A percentile compares a stretch with the other conserved stretches of the same genome.
Evolutionary conservation across 177 flowering plant genomes (phyloP).

Genomic region (Vitis hybrid): DNA sequence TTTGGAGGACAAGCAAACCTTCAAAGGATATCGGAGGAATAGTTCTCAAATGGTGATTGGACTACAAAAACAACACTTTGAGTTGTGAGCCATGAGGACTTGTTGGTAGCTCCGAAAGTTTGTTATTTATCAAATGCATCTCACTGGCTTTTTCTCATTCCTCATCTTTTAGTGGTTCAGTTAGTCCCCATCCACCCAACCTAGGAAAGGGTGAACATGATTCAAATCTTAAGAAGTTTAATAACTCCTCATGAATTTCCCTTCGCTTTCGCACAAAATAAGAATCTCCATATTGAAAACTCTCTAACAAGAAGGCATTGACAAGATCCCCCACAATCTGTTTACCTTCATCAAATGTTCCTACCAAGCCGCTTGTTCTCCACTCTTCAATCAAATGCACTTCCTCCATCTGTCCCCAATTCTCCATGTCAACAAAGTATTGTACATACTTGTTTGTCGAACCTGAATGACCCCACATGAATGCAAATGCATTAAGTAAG

Average conservation of each 20-base stretch:
- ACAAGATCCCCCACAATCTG: too few relatives aligned
- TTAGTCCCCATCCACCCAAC: background rate
- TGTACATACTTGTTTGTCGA: background rate
- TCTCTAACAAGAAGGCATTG: too few relatives aligned
- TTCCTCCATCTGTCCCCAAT: background rate
- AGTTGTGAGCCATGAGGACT: background rate
- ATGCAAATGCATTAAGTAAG: background rate
- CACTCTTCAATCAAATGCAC: background rate
- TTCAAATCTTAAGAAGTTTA: too few relatives aligned
- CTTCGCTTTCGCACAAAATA: too few relatives aligned
- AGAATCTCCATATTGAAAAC: too few relatives aligned
- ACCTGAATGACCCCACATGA: background rate
- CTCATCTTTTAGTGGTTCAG: background rate
- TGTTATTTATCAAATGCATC: background rate
- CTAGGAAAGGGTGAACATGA: background rate
- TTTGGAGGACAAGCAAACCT: background rate
- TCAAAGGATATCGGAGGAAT: background rate
- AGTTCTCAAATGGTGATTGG: background rate
- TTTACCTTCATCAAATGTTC: too few relatives aligned
- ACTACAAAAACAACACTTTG: background rate
- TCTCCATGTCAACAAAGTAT: background rate
- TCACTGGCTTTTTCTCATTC: background rate
- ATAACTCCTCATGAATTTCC: too few relatives aligned
- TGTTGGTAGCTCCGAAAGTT: background rate
- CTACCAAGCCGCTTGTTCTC: too few relatives aligned